Conservation (phyloP, 495 filamentous ascomycete genomes). For the Tuber indicum region DNA sequence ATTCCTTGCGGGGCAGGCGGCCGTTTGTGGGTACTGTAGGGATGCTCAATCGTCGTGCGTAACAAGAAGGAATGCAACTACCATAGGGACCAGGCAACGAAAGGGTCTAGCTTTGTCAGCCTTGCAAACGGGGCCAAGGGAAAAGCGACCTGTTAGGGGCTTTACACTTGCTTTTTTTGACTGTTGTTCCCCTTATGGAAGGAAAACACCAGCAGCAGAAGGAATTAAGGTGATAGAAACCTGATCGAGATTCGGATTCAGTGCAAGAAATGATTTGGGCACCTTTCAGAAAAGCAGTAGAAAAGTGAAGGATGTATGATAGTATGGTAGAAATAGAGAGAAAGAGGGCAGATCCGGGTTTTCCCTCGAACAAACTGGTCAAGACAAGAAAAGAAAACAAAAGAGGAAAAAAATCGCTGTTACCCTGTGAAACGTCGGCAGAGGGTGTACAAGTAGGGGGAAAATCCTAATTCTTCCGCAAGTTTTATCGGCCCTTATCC, state of each 20-base stretch:
- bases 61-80: constrained; percentile 7
- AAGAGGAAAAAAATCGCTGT: not conserved
- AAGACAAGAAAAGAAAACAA: constrained; percentile 8
- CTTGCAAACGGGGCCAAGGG: constrained; percentile 20
- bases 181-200: constrained; percentile 13
- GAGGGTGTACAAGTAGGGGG: not conserved
- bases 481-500: constrained; percentile 36
- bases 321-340: constrained; percentile 17
- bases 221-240: not conserved
- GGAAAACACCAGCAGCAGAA: constrained; percentile 12
- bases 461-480: constrained; percentile 30
- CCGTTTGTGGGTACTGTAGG: constrained; percentile 24
- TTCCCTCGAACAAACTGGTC: constrained; percentile 19
- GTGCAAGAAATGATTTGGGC: constrained; percentile 5
- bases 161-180: constrained; percentile 27
- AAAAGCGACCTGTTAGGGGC: constrained; percentile 21
- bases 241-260: constrained; percentile 27
- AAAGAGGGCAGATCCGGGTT: constrained; percentile 34
- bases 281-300: not conserved
- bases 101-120: constrained; percentile 14
- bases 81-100: not conserved
- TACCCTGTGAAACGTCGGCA: constrained; percentile 29
- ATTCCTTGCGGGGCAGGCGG: constrained; percentile 19
- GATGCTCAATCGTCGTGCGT: constrained; percentile 8
- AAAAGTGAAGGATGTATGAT: constrained; percentile 22